Conservation (phyloP, 2,329 filamentous ascomycete genomes). For the Colletotrichum spinosum region DNA sequence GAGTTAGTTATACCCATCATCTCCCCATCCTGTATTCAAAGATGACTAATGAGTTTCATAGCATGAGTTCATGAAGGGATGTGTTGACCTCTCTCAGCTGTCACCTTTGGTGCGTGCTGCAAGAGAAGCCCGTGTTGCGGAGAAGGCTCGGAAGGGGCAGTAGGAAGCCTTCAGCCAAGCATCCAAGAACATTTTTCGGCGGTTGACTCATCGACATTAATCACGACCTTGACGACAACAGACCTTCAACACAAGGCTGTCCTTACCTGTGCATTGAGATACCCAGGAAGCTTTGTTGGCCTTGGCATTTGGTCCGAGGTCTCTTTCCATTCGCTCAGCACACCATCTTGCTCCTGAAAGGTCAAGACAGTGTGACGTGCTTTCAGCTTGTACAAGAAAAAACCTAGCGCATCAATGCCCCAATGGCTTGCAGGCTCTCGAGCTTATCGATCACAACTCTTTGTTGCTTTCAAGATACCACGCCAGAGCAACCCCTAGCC, state of each 20-base stretch:
- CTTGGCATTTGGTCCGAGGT: conserved; percentile 20
- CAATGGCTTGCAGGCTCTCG: conserved; percentile 28
- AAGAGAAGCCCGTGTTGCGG: conserved; percentile 84
- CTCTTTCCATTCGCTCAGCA: conserved; percentile 14
- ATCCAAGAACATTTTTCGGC: conserved; percentile 31
- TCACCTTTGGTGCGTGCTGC: conserved; percentile 90
- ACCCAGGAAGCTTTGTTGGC: conserved; percentile 33
- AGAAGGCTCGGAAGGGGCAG: conserved; percentile 78
- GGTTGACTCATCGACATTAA: conserved; percentile 36
- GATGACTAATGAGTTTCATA: conserved; percentile 47
- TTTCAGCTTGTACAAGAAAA: neutral
- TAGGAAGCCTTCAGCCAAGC: conserved; percentile 40
- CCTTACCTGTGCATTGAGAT: conserved; percentile 34
- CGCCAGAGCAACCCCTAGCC: conserved; percentile 25
- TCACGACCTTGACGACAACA: conserved; percentile 35
- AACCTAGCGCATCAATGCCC: neutral
- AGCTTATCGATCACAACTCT: conserved; percentile 30
- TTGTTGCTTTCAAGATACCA: conserved; percentile 38
- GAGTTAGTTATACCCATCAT: conserved; percentile 69
- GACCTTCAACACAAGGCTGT: conserved; percentile 22
- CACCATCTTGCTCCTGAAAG: conserved; percentile 1
- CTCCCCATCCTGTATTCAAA: neutral
- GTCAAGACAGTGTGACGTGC: neutral
- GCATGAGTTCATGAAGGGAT: conserved; percentile 85
- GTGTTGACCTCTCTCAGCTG: conserved; percentile 79